These are phyloP conservation scores for Penicilliopsis zonata DNA, from an alignment of 495 filamentous ascomycete genomes.

Conservation along the genomic window DNA sequence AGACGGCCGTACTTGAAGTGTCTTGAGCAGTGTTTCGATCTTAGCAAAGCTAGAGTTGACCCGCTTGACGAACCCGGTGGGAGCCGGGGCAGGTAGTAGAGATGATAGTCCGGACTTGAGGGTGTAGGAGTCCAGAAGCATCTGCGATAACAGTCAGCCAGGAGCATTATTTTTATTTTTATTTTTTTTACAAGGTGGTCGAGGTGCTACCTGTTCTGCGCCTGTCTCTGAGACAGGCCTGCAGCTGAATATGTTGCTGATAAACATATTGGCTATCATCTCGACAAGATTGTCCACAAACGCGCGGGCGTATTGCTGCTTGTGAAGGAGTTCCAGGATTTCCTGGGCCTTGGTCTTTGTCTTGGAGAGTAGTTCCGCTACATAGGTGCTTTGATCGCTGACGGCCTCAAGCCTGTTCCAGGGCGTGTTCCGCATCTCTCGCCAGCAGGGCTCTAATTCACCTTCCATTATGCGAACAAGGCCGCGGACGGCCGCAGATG, in stretches of 20 bases:
- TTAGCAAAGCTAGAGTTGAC: constrained; percentile 75
- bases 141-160: constrained; percentile 31
- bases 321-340: constrained; percentile 67
- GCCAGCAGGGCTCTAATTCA: constrained; percentile 75
- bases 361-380: constrained; percentile 62
- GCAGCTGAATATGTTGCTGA: constrained; percentile 76
- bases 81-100: constrained; percentile 32
- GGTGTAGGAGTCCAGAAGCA: constrained; percentile 90
- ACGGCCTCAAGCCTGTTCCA: constrained; percentile 91
- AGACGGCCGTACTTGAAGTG: constrained; percentile 82
- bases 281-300: constrained; percentile 95
- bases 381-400: constrained; percentile 91
- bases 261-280: constrained; percentile 63
- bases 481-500: constrained; percentile 71
- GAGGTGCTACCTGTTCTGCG: constrained; percentile 72
- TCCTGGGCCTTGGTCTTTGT: constrained; percentile 59
- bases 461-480: constrained; percentile 76
- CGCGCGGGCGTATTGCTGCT: constrained; percentile 86
- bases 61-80: constrained; percentile 68
- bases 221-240: constrained; percentile 84
- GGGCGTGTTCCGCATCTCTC: constrained; percentile 95
- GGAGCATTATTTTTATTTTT: not conserved
- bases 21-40: constrained; percentile 88
- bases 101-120: constrained; percentile 67
- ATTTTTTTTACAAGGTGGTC: not conserved